Evolutionary conservation across 2,329 filamentous ascomycete genomes (phyloP), one percentile per base, ranked within the genome.

Genomic region (Hypoxylon sp.): DNA sequence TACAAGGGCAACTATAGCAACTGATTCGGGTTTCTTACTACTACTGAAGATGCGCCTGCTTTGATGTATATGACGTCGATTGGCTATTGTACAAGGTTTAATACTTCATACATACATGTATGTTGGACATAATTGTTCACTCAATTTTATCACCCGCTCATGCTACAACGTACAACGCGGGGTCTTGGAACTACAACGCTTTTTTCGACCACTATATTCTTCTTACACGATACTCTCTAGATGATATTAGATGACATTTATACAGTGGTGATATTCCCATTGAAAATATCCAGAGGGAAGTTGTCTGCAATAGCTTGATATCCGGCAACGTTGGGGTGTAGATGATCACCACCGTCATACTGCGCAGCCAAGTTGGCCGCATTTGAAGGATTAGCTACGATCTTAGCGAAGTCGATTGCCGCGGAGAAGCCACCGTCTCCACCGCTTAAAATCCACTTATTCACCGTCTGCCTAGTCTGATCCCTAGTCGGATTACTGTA

Each of bases 291-390:
- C 48, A 91, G 69, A 0, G 88, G 87, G 69, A 92, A 90, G 57
- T 78, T 77, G 63, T 88, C 82, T 1, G 89, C 89, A 74, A 92
- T 80, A 1, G 83, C 82, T 75, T 88, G 84, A 76, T 90, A 92
- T 0, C 88, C 90, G 2, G 75, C 80, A 0, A 84, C 83, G 75
- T 86, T 90, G 0, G 88, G 87, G 80, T 92, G 90, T 74, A 92
- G 75, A 75, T 89, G 89, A 77, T 92, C 90, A 0, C 90, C 90
- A 0, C 85, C 84, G 71, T 92, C 85, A 71, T 84, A 90, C 65
- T 82, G 74, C 11, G 76, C 74, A 22, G 81, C 81, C 75, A 92
- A 73, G 73, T 84, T 81, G n/a, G 81, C 84, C 19, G 79, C 78
- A 29, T 84, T 81, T 3, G 78, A 78, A 13, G 83, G 81, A 75